Base-by-base conservation (phyloP, 306 rosid genomes). In the Trichosanthes cucumerina region DNA sequence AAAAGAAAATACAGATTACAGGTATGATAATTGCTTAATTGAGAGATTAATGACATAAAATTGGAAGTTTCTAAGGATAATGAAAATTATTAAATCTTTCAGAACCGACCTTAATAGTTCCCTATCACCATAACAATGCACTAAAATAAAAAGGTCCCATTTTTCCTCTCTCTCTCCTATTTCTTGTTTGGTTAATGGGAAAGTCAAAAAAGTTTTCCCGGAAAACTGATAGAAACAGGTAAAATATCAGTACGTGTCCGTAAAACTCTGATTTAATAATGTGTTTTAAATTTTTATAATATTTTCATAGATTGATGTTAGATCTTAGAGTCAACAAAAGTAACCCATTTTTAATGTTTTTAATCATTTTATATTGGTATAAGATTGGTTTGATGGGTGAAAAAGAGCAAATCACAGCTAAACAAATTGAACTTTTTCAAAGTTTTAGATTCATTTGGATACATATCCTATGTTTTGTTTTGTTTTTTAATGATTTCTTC, bases 101-200 rank as follows among this genome's bases (percentile, higher is more conserved):
- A 39, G 50, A 52, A 68, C 75, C 73, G 73, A 66, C 73, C 73
- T 66, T 38, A 6, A 9, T 68, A 41, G 75, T 33, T 68, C 49
- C 75, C 75, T 43, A 36, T 38, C 31, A 39, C 33, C 3, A 36
- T 39, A 41, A 68, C 75, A 68, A n/a, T 68, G 75, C 75, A 68
- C 75, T 28, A 28, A 23, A 57, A 57, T 1, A 18, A 34, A 34
- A 63, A 63, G n/a, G n/a, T 33, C 44, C 9, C 43, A 62, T 36
- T 18, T 5, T 19, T 19, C 33, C 3, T 13, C 77, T 56, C 58
- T 33, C 16, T 31, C 3, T 70, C 65, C 21, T 66, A 34, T 24
- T 19, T 31, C 57, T 38, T 72, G 74, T 47, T 58, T 75, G 78
- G 79, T 78, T 78, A 83, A 80, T 69, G 75, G 75, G 53, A 69